Base-by-base conservation (phyloP, 768 basidiomycete genomes). In the Kwoniella botswanensis region DNA sequence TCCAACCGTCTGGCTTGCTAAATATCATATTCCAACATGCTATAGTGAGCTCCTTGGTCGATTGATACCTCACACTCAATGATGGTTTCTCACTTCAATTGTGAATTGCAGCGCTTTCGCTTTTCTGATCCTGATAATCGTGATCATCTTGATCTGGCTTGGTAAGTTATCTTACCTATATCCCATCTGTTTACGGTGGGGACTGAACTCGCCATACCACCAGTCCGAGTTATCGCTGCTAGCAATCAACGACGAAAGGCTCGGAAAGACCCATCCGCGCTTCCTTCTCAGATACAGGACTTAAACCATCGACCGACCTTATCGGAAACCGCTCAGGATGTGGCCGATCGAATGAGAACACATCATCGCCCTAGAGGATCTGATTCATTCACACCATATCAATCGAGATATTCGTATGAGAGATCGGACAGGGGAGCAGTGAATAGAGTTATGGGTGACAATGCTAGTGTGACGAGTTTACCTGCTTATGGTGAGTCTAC, bases 401-500 rank as follows among this genome's bases (percentile, higher is more conserved):
- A 50, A 50, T 50, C 46, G 46, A 50, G 46, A 50, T 50, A 50
- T 50, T 17, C 22, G 4, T 43, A 53, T 7, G 29, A 54, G 42
- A 21, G 46, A 5, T 41, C 22, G n/a, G 59, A 53, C 21, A 18
- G 24, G 4, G 67, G 58, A n/a, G 67, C 44, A 18, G 67, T 68
- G 9, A 68, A 15, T n/a, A 61, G 67, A 55, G 35, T 68, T 4
- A 22, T 35, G 10, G 50, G 24, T 56, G 29, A 18, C 13, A 60
- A 41, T n/a, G 67, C 26, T 21, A 68, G 67, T 55, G 56, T 50
- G n/a, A 68, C 67, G 4, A 68, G 67, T 68, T 60, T 68, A 24
- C 67, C 67, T 21, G 67, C 67, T 52, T 68, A 68, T 61, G 67
- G 67, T 68, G 67, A 68, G 67, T 67, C 21, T 58, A 10, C 6